Base-by-base conservation (phyloP, 129 eudicot species). In the Tanacetum coccineum region DNA sequence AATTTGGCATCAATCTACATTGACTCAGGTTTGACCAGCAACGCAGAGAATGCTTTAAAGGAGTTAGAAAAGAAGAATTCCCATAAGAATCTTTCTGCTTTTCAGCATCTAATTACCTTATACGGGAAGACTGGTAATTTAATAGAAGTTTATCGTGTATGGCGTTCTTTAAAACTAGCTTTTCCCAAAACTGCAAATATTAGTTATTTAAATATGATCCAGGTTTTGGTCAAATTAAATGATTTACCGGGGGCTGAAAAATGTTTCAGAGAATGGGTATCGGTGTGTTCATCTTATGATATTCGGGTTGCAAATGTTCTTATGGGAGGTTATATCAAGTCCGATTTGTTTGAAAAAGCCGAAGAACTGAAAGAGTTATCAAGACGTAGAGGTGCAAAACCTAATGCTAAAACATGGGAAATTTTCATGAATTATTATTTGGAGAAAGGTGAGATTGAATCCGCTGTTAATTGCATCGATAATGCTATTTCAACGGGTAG, bases 161-260 rank as follows among this genome's bases (percentile, higher is more conserved):
- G 99, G 99, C 94, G 97, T 15, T 94, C 99, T 32, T 80, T 94
- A 75, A 82, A 81, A 74, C 87, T 94, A 22, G 95, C 99, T 51
- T 94, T 87, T 55, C 88, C 82, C 7, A 84, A 81, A 83, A 79
- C 95, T 28, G 87, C 88, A 17, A 94, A 89, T 44, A 78, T 84
- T 32, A 85, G 97, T 73, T 87, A 87, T 74, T 78, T 94, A 78
- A 94, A 89, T 57, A 94, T 94, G 99, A 85, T 85, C 19, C 95
- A 85, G 59, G 97, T 83, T 67, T 77, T 94, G 83, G 90, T 94
- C 50, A 94, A 84, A 21, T 76, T 89, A 59, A 80, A 94, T 18
- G 99, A 94, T 78, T 70, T 89, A 71, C 99, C 92, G 11, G 99
- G 99, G 68, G 99, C 99, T 0, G 97, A 94, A 83, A 89, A 87